Evolutionary conservation across 2,329 filamentous ascomycete genomes (phyloP).

Genomic region (Neopestalotiopsis sp.): DNA sequence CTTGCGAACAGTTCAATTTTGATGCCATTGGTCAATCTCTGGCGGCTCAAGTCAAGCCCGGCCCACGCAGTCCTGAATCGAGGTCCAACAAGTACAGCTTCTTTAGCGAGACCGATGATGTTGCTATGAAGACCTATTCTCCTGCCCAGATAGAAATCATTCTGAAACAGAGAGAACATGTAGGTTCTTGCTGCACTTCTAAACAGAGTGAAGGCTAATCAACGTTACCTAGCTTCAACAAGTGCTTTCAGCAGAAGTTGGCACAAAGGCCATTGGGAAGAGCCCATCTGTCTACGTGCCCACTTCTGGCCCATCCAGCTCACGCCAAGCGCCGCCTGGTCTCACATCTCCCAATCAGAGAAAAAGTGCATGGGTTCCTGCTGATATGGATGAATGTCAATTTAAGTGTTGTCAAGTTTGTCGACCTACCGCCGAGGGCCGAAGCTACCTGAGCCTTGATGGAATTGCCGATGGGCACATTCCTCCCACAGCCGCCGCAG

Average conservation of each 20-base stretch:
- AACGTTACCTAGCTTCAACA: slow-evolving; percentile 34
- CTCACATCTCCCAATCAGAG: slow-evolving; percentile 22
- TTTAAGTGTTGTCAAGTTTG: slow-evolving; percentile 57
- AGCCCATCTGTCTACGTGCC: slow-evolving; percentile 25
- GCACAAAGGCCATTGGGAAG: neutral
- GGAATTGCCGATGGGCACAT: slow-evolving; percentile 55
- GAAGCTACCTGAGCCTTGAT: slow-evolving; percentile 55
- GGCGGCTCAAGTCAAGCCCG: slow-evolving; percentile 39
- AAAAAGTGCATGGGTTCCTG: slow-evolving; percentile 43
- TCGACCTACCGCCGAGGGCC: slow-evolving; percentile 46
- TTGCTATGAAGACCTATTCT: slow-evolving; percentile 49
- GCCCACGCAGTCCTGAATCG: slow-evolving; percentile 44
- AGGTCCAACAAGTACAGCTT: slow-evolving; percentile 50
- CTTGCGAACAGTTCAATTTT: slow-evolving; percentile 26
- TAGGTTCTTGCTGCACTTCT: slow-evolving; percentile 32
- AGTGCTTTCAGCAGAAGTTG: slow-evolving; percentile 32
- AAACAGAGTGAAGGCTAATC: neutral
- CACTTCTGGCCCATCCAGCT: slow-evolving; percentile 19
- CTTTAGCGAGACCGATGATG: slow-evolving; percentile 47
- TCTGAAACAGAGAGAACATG: slow-evolving; percentile 55
- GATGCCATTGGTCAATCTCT: slow-evolving; percentile 42
- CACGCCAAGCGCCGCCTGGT: slow-evolving; percentile 23
- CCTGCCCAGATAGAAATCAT: slow-evolving; percentile 52
- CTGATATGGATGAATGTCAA: slow-evolving; percentile 49
- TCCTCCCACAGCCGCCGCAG: slow-evolving; percentile 52